Conservation (phyloP, 2,329 filamentous ascomycete genomes). For the Penicillium sp. region DNA sequence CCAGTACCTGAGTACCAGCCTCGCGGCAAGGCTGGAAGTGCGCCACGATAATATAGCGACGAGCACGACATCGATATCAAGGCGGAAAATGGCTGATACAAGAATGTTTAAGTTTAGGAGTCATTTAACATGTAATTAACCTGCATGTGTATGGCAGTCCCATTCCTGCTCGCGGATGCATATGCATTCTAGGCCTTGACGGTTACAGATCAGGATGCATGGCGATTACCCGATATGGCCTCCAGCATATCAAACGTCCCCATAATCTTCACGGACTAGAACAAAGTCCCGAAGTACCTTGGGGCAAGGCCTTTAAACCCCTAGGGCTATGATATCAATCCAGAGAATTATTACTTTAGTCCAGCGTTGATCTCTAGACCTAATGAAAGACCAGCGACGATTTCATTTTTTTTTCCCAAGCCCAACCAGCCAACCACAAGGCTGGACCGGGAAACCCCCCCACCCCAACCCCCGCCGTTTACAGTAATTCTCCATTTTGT, state of each 20-base stretch:
- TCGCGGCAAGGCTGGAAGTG: neutral
- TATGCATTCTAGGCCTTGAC: constrained; percentile 1
- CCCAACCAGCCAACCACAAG: neutral
- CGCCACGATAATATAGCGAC: neutral
- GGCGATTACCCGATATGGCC: constrained; percentile 13
- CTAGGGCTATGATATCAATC: neutral
- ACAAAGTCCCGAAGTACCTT: neutral
- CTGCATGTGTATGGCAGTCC: neutral
- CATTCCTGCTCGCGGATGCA: neutral
- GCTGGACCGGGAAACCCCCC: no score
- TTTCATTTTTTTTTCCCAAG: neutral
- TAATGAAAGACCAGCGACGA: neutral
- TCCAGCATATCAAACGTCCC: neutral
- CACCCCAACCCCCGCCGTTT: no score
- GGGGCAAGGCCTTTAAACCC: neutral
- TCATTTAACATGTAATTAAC: no score
- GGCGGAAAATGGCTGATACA: neutral
- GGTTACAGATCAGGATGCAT: constrained; percentile 10
- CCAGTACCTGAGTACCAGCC: neutral
- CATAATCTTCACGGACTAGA: constrained; percentile 11
- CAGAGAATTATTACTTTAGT: neutral
- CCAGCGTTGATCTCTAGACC: neutral
- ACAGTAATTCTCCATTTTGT: neutral
- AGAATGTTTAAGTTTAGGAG: neutral
- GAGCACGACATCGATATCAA: neutral